Evolutionary conservation across 176 grass and related monocot genomes (phyloP).

Genomic region (Avena eriantha): DNA sequence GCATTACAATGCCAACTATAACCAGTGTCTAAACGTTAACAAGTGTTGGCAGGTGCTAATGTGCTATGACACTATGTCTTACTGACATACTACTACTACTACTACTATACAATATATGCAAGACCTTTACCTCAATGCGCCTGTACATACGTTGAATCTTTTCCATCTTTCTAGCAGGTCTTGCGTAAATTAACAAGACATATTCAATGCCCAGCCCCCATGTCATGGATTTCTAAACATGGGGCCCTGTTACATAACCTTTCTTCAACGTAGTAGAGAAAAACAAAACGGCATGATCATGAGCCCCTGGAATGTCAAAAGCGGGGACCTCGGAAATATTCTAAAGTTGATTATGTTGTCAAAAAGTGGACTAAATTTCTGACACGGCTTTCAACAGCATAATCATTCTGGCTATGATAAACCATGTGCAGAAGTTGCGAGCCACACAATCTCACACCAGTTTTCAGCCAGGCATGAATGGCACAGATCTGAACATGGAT

Average conservation of each 20-base stretch:
- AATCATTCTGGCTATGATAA: constrained; percentile 41
- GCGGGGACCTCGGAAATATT: neutral
- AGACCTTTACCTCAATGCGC: neutral
- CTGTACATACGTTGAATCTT: neutral
- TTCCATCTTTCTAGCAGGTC: constrained; percentile 16
- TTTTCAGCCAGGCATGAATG: constrained; percentile 34
- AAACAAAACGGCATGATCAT: constrained; percentile 32
- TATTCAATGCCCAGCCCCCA: constrained; percentile 23
- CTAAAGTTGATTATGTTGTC: constrained; percentile 21
- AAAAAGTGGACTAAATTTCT: constrained; percentile 26
- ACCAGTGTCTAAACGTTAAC: neutral
- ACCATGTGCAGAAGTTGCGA: constrained; percentile 41
- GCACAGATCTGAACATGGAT: constrained; percentile 37
- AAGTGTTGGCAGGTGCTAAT: neutral
- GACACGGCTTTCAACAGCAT: constrained; percentile 24
- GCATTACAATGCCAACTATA: neutral
- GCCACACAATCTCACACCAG: constrained; percentile 16
- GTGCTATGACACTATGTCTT: constrained; percentile 2
- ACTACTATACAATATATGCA: neutral
- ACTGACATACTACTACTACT: neutral
- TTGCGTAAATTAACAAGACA: constrained; percentile 33
- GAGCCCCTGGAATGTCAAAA: constrained; percentile 41
- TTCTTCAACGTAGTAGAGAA: constrained; percentile 12
- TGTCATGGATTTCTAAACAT: constrained; percentile 44
- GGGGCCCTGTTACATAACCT: constrained; percentile 7